Evolutionary conservation across 306 rosid genomes (phyloP).

Genomic region (Fragaria nilgerrensis): DNA sequence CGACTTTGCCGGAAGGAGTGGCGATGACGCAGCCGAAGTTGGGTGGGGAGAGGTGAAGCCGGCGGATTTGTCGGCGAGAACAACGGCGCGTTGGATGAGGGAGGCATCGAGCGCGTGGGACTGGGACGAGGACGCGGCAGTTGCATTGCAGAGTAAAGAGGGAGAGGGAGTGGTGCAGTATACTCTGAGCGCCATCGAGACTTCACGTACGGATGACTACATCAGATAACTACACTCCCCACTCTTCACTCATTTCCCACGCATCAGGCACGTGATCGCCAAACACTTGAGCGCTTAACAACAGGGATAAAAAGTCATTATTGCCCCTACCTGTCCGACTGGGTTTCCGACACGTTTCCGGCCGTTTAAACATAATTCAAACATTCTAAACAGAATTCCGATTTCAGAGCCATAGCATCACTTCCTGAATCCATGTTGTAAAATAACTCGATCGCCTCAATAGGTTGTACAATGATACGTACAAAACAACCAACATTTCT

Average conservation of each 20-base stretch:
- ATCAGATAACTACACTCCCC: not conserved
- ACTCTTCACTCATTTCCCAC: not conserved
- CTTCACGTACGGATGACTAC: not conserved
- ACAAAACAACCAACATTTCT: too few relatives aligned
- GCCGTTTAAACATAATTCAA: too few relatives aligned
- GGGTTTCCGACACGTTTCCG: too few relatives aligned
- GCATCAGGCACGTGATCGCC: too few relatives aligned
- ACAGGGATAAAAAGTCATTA: too few relatives aligned
- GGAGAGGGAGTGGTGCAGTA: not conserved
- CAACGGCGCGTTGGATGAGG: constrained; percentile 61
- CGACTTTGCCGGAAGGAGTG: constrained; percentile 45
- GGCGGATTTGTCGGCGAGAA: constrained; percentile 68
- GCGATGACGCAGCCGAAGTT: constrained; percentile 85
- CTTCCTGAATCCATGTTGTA: too few relatives aligned
- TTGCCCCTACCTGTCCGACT: too few relatives aligned
- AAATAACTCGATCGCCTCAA: too few relatives aligned
- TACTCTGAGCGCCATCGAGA: not conserved
- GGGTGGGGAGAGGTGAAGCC: constrained; percentile 86
- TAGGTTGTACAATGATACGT: too few relatives aligned
- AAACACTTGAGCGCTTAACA: too few relatives aligned
- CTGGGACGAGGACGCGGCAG: constrained; percentile 22
- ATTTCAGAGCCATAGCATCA: too few relatives aligned
- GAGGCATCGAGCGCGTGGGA: constrained; percentile 48
- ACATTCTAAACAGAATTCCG: too few relatives aligned
- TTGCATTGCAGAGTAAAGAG: constrained; percentile 21